Conservation (phyloP, 495 filamentous ascomycete species). For the Filosporella fistucella region DNA sequence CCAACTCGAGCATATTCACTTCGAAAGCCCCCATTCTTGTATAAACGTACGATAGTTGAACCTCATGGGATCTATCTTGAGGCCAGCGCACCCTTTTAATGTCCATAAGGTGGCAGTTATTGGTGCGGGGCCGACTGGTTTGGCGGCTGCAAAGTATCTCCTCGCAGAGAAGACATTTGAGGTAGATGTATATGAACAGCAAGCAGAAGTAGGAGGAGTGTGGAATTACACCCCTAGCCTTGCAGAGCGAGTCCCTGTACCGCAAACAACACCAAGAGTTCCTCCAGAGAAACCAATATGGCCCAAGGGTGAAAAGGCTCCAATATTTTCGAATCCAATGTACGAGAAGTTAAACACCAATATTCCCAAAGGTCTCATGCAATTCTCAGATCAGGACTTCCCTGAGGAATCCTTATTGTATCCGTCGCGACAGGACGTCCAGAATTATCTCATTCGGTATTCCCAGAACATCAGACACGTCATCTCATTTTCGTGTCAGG, state of each 20-base stretch:
- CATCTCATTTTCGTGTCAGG: constrained; percentile 17
- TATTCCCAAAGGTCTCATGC: constrained; percentile 79
- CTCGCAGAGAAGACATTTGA: constrained; percentile 67
- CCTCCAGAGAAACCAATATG: constrained; percentile 37
- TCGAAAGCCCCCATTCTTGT: constrained; percentile 1
- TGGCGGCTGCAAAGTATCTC: constrained; percentile 67
- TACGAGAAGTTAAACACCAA: constrained; percentile 84
- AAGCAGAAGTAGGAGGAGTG: constrained; percentile 66
- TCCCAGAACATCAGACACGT: constrained; percentile 31
- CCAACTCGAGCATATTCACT: too few relatives aligned
- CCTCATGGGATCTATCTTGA: constrained; percentile 10
- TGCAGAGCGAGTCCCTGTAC: constrained; percentile 6
- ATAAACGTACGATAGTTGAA: not conserved
- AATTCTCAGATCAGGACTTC: constrained; percentile 68
- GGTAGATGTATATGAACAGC: constrained; percentile 81
- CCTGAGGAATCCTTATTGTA: constrained; percentile 60
- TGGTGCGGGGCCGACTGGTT: constrained; percentile 66
- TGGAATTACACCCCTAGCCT: constrained; percentile 66
- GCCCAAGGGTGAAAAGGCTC: constrained; percentile 20
- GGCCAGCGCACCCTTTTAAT: constrained; percentile 1
- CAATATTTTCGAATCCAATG: constrained; percentile 62
- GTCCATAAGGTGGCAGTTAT: constrained; percentile 59
- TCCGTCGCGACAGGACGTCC: constrained; percentile 61
- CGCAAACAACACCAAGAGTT: constrained; percentile 15
- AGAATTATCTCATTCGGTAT: constrained; percentile 71